Percentiles rank a stretch among this genome's conserved stretches.
These are phyloP conservation scores for Lojkania enalia DNA, from an alignment of 2,329 filamentous ascomycete genomes.

Conservation along the genomic window DNA sequence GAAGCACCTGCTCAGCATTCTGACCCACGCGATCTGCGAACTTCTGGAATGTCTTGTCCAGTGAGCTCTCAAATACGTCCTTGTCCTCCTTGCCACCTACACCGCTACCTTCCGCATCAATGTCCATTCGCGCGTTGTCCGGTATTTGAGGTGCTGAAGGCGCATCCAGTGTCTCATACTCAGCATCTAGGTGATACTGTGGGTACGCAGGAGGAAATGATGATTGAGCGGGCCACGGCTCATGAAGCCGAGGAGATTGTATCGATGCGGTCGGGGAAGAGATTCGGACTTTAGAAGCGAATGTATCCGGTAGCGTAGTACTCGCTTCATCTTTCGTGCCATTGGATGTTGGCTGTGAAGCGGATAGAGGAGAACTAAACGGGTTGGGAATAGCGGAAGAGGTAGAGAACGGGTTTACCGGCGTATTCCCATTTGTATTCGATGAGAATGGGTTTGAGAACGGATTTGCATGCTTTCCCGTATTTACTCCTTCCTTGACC, in stretches of 20 bases:
- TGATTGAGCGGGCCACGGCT: slow-evolving; percentile 75
- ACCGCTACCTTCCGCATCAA: slow-evolving; percentile 36
- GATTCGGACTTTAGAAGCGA: slow-evolving; percentile 70
- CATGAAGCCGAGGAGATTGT: slow-evolving; percentile 49
- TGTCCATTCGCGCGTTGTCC: slow-evolving; percentile 49
- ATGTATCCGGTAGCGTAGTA: slow-evolving; percentile 69
- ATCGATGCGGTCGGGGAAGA: slow-evolving; percentile 44
- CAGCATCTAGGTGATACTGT: slow-evolving; percentile 79
- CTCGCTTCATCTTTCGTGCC: slow-evolving; percentile 28
- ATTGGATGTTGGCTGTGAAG: slow-evolving; percentile 38
- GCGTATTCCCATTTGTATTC: slow-evolving; percentile 39
- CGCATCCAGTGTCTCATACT: slow-evolving; percentile 81
- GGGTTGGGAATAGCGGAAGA: slow-evolving; percentile 27
- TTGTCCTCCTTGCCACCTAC: slow-evolving; percentile 50
- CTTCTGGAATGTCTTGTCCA: slow-evolving; percentile 56
- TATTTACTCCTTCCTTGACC: slow-evolving; percentile 50
- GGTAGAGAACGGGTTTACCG: slow-evolving; percentile 60
- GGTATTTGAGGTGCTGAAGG: slow-evolving; percentile 56
- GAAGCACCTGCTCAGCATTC: slow-evolving; percentile 56
- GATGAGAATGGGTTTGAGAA: slow-evolving; percentile 64
- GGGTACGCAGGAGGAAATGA: slow-evolving; percentile 73
- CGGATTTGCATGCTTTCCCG: slow-evolving; percentile 29
- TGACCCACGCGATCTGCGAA: slow-evolving; percentile 56
- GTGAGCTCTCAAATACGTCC: slow-evolving; percentile 52
- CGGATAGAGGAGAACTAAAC: slow-evolving; percentile 13